A percentile compares a stretch with the other conserved stretches of the same genome.
Conservation (phyloP, 2,329 filamentous ascomycete species). For the Alternaria brassicae region DNA sequence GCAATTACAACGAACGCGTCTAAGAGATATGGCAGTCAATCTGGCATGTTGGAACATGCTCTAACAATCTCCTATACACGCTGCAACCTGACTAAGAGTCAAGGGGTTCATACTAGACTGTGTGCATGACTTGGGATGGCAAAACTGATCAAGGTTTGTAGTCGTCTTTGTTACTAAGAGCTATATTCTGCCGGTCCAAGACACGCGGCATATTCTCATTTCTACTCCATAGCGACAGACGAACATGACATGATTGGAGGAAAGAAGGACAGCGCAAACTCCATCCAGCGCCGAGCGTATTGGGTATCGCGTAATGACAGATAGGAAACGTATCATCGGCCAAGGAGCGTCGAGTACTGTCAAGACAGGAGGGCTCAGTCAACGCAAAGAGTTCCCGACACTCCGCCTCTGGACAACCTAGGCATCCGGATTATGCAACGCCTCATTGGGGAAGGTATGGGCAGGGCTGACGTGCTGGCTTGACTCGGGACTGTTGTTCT, state of each 20-base stretch:
- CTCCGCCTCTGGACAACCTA: background rate
- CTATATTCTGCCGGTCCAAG: background rate
- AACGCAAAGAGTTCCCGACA: background rate
- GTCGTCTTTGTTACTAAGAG: background rate
- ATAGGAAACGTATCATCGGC: constrained; percentile 16
- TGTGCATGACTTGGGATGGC: background rate
- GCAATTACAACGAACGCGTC: no score
- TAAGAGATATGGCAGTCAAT: background rate
- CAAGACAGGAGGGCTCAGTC: background rate
- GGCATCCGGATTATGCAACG: constrained; percentile 26
- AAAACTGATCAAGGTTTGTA: background rate
- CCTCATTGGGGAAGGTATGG: constrained; percentile 43
- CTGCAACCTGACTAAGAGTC: background rate
- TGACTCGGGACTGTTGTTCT: constrained; percentile 49
- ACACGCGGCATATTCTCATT: background rate
- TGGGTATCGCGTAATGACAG: constrained; percentile 32
- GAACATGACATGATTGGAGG: background rate
- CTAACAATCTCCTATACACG: background rate
- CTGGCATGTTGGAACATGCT: background rate
- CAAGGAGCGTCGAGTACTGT: background rate
- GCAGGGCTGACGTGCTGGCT: constrained; percentile 49
- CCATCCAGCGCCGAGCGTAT: constrained; percentile 24
- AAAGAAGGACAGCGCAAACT: background rate
- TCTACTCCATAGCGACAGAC: background rate
- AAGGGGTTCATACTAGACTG: background rate